Evolutionary conservation across 371 early-diverging fungal species (phyloP).

Genomic region (Chytridium lagenaria): DNA sequence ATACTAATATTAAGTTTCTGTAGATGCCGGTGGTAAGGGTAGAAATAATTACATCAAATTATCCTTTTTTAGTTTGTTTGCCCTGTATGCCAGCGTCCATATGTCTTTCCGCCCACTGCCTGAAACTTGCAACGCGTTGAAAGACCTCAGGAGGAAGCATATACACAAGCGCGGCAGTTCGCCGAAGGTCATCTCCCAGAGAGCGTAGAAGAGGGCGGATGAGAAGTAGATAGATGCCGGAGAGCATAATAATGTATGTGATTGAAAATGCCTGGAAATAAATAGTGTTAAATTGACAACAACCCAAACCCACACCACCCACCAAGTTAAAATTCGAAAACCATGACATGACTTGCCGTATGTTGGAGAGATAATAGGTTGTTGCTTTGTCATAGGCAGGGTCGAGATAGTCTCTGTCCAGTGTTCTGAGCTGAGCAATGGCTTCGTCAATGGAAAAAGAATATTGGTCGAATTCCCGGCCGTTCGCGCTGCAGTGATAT

Average conservation of each 20-base stretch:
- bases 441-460: background rate
- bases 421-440: background rate
- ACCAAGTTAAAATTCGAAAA: slow-evolving; percentile 12
- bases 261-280: slow-evolving; percentile 6
- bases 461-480: background rate
- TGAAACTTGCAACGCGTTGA: slow-evolving; percentile 31
- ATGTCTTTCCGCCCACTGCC: slow-evolving; percentile 21
- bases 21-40: too few species aligned
- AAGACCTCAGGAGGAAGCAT: slow-evolving; percentile 35
- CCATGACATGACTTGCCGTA: background rate
- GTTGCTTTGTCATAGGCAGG: slow-evolving; percentile 1
- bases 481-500: background rate
- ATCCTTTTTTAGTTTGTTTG: too few species aligned
- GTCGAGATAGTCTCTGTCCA: background rate
- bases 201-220: slow-evolving; percentile 15
- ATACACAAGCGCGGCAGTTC: slow-evolving; percentile 26
- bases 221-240: slow-evolving; percentile 24
- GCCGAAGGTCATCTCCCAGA: slow-evolving; percentile 24
- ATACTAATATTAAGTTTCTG: too few species aligned
- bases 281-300: background rate
- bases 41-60: too few species aligned
- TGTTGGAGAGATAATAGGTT: background rate
- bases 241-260: background rate
- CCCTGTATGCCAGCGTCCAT: too few species aligned
- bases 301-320: background rate